Percentiles rank a stretch among this genome's conserved stretches.
phyloP scores from a whole-genome alignment of 164 flowering plant species.

The Chimonanthus praecox region DNA sequence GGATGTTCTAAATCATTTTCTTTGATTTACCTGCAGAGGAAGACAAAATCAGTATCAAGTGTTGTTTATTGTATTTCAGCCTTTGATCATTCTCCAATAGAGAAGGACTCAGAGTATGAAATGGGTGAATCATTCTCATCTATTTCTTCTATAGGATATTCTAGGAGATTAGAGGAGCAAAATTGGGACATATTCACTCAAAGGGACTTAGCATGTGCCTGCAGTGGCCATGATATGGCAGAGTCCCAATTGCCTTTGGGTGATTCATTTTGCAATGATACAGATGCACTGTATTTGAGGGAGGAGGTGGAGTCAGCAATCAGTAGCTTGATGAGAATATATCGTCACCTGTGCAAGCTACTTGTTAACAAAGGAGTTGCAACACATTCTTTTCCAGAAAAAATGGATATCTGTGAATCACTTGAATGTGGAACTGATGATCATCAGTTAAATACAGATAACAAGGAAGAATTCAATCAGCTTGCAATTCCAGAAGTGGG shows the following conservation, averaged over 20 bases:
- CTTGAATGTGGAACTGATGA: conserved; percentile 6
- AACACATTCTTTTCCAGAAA: conserved; percentile 12
- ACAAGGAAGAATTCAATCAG: conserved; percentile 9
- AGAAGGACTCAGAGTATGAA: neutral
- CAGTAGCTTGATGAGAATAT: conserved; percentile 26
- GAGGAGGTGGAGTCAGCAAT: conserved; percentile 28
- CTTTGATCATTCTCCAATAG: neutral
- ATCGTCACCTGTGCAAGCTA: conserved; percentile 18
- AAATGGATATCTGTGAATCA: conserved; percentile 11
- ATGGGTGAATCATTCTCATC: conserved; percentile 9
- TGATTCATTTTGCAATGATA: conserved; percentile 6
- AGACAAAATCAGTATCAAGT: conserved; percentile 1
- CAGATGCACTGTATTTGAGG: conserved; percentile 15
- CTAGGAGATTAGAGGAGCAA: conserved; percentile 12
- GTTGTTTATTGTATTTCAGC: neutral
- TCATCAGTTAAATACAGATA: conserved; percentile 4
- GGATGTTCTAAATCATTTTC: neutral
- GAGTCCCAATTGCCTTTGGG: conserved; percentile 5
- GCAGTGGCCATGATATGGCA: conserved; percentile 7
- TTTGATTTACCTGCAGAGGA: neutral
- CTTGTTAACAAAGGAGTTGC: conserved; percentile 11
- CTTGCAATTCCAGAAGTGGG: conserved; percentile 12
- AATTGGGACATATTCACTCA: conserved; percentile 10
- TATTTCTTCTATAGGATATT: conserved; percentile 1
- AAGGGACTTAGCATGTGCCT: conserved; percentile 9